Percentiles rank a stretch among this genome's conserved stretches.
Evolutionary conservation across 2,329 filamentous ascomycete genomes (phyloP).

Genomic region (Aspergillus ustus): DNA sequence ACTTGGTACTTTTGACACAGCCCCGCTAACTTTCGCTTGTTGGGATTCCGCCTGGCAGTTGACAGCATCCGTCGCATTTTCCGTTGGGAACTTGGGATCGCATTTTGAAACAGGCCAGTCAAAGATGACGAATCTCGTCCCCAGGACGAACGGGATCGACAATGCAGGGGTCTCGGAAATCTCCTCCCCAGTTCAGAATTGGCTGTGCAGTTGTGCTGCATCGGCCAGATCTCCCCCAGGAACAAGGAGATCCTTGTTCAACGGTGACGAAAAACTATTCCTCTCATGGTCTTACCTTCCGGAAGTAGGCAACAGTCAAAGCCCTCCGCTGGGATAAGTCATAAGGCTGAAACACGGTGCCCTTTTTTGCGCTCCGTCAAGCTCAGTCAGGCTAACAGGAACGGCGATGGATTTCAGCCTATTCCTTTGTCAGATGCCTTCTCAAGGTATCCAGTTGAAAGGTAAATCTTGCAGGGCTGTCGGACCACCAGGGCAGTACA

Average conservation of each 20-base stretch:
- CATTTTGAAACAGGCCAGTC: background rate
- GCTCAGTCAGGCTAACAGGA: background rate
- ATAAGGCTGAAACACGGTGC: background rate
- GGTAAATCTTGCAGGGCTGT: background rate
- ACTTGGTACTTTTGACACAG: background rate
- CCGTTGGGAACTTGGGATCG: background rate
- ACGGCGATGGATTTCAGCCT: background rate
- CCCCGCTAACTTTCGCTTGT: background rate
- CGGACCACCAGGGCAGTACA: background rate
- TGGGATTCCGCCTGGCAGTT: background rate
- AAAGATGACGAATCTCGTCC: background rate
- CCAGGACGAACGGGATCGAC: background rate
- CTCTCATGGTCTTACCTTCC: background rate
- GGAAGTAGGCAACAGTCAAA: background rate
- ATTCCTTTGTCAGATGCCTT: background rate
- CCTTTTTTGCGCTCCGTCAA: background rate
- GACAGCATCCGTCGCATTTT: background rate
- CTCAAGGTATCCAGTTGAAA: background rate
- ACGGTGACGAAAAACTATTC: background rate
- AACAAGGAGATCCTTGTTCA: background rate
- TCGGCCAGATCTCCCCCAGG: background rate
- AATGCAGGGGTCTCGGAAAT: constrained; percentile 5
- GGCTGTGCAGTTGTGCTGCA: background rate
- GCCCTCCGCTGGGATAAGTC: background rate
- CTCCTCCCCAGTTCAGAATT: background rate